Evolutionary conservation across 2,329 filamentous ascomycete species (phyloP), one percentile per base, ranked within the genome.

Genomic region (Gremmenia infestans): DNA sequence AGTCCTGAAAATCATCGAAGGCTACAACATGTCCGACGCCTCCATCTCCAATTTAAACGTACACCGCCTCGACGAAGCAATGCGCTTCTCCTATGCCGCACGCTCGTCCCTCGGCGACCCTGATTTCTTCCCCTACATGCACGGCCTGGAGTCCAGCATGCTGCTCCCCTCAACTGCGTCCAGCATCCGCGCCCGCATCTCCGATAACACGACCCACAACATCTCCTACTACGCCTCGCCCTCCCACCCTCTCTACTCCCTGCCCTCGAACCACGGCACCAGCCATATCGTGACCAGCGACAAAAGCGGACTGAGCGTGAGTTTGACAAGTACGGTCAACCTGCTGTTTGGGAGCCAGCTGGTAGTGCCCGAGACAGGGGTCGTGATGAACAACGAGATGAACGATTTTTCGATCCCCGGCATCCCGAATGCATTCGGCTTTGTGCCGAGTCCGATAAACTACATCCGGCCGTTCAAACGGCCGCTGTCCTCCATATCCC

Each of bases 341-440:
- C 78, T 94, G 4, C 78, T 94, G 3, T 97, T 96, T 65, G 93
- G 93, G 47, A 87, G 85, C 28, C 79, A 84, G 19, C 71, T 96
- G 60, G 83, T 96, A 72, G 87, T 93, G 0, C 89, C 91, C 0
- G 81, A 87, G 63, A 92, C 91, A 55, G 68, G 68, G 0, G 62
- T 67, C 14, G 64, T 69, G 43, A 56, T 62, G 25, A 87, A 85
- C 71, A 78, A 85, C 70, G 80, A 87, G 71, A 83, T 83, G 78
- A 81, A 86, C 75, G 91, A 96, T 74, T 97, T 97, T 75, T 90
- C 86, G 49, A 91, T 96, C 65, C 92, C 93, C 0, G 83, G 83
- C 52, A 75, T 80, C 1, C 79, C 78, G 56, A 96, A 96, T 70
- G 83, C 86, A 25, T 97, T 97, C 69, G 91, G 91, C 52, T 96